Evolutionary conservation across 345 rosid species (phyloP).

Genomic region (Brassica napus): Da-Ae NC_063436.1:20324501-20325000

Average conservation of each 20-base stretch:
- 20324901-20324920: not conserved
- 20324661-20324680: conserved; percentile 1
- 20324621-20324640: not conserved
- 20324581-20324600: not conserved
- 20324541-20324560: not conserved
- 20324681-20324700: not conserved
- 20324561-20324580: not conserved
- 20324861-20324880: not conserved
- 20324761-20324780: not conserved
- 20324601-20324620: not conserved
- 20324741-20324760: not conserved
- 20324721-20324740: not conserved
- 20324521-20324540: not conserved
- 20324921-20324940: not conserved
- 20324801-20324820: not conserved
- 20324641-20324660: not conserved
- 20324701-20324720: not conserved
- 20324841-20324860: not conserved
- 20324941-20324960: not conserved
- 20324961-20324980: not conserved
- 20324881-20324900: not conserved
- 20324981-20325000: not conserved
- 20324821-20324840: not conserved
- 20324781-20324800: not conserved
- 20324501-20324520: not conserved